Conservation (phyloP, 140 eudicot species). For the Ambrosia hybrid region DNA sequence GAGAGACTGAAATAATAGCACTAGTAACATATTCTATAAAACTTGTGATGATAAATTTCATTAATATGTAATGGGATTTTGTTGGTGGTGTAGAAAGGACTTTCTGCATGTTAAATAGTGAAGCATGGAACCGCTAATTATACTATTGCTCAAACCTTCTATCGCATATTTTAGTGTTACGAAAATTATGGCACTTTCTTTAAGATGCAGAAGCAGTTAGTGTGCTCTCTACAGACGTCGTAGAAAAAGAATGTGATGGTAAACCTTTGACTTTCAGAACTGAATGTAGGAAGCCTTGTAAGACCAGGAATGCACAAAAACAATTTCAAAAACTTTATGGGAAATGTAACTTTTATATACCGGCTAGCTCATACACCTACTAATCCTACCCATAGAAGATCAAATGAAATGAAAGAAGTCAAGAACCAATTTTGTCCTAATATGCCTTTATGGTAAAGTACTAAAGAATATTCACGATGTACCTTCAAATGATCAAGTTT, state of each 20-base stretch:
- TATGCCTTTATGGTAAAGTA: too few relatives aligned
- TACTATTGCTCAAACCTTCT: not conserved
- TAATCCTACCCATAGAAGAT: too few relatives aligned
- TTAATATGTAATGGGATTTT: not conserved
- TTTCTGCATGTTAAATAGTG: too few relatives aligned
- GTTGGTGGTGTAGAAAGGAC: too few relatives aligned
- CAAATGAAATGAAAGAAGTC: too few relatives aligned
- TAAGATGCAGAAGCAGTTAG: too few relatives aligned
- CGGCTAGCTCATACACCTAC: too few relatives aligned
- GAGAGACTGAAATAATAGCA: not conserved
- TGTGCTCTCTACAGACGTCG: too few relatives aligned
- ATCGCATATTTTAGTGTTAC: too few relatives aligned
- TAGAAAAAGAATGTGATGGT: too few relatives aligned
- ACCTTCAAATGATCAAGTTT: conserved; percentile 97
- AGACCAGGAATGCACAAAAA: not conserved
- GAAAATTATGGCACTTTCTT: too few relatives aligned
- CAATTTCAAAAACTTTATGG: not conserved
- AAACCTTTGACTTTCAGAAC: not conserved
- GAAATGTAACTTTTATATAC: not conserved
- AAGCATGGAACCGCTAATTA: not conserved
- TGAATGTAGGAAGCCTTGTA: not conserved
- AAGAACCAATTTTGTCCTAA: too few relatives aligned
- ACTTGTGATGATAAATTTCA: not conserved
- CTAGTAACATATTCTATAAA: not conserved
- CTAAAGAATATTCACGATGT: conserved; percentile 18